Evolutionary conservation across 2,329 filamentous ascomycete species (phyloP).

Genomic region (Sporothrix sp.): DNA sequence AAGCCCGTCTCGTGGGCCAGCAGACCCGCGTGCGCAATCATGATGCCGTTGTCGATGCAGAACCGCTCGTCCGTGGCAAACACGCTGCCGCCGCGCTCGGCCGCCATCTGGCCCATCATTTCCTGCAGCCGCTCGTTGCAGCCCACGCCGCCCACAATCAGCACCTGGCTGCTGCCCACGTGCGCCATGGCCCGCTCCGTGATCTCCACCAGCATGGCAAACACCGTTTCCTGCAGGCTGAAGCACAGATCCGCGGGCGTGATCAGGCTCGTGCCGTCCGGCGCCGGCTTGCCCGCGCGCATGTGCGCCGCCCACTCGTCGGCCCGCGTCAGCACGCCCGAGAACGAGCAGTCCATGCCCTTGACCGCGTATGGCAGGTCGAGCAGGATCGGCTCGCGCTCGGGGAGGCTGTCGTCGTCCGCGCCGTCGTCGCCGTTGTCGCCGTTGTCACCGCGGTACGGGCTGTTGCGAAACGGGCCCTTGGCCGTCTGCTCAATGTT

Average conservation of each 20-base stretch:
- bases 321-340: slow-evolving; percentile 75
- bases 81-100: slow-evolving; percentile 76
- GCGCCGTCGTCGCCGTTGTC: not conserved
- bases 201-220: slow-evolving; percentile 95
- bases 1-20: slow-evolving; percentile 77
- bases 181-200: slow-evolving; percentile 98
- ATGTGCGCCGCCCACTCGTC: slow-evolving; percentile 70
- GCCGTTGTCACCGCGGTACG: not conserved
- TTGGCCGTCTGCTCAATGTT: slow-evolving; percentile 92
- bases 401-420: slow-evolving; percentile 22
- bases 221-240: slow-evolving; percentile 89
- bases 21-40: slow-evolving; percentile 95
- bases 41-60: slow-evolving; percentile 98
- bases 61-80: slow-evolving; percentile 95
- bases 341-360: slow-evolving; percentile 97
- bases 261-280: slow-evolving; percentile 52
- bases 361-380: slow-evolving; percentile 95
- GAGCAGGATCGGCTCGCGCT: slow-evolving; percentile 59
- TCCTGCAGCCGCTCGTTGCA: slow-evolving; percentile 90
- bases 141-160: slow-evolving; percentile 92
- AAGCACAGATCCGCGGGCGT: slow-evolving; percentile 86
- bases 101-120: slow-evolving; percentile 97
- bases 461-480: slow-evolving; percentile 17
- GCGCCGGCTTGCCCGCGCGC: slow-evolving; percentile 32
- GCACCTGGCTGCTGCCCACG: slow-evolving; percentile 78